phyloP scores from a whole-genome alignment of 495 filamentous ascomycete genomes.

The Hyaloscypha finlandica region DNA sequence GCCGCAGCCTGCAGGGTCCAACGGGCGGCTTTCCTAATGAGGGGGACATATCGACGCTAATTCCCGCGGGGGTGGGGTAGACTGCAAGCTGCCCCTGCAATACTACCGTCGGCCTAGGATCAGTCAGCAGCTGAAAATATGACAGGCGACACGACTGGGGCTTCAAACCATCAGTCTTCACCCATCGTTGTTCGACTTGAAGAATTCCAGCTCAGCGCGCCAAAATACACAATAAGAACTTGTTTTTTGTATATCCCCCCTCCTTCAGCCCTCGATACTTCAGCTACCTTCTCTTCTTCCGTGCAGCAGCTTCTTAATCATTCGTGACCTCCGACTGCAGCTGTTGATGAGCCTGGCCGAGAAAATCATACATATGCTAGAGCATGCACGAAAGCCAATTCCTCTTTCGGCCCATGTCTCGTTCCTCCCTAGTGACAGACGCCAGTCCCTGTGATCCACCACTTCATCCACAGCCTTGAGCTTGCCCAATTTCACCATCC shows the following conservation, averaged over 20 bases:
- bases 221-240: neutral
- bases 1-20: conserved; percentile 5
- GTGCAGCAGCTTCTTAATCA: neutral
- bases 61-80: neutral
- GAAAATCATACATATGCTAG: neutral
- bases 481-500: conserved; percentile 5
- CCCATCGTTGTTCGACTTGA: neutral
- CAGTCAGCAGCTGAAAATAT: neutral
- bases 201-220: neutral
- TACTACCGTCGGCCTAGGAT: neutral
- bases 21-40: conserved; percentile 11
- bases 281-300: neutral
- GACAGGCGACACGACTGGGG: neutral
- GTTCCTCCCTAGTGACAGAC: conserved; percentile 7
- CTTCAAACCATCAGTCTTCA: neutral
- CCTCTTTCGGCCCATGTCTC: conserved; percentile 7
- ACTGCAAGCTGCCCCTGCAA: neutral
- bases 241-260: neutral
- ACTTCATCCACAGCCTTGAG: neutral
- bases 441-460: neutral
- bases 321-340: neutral
- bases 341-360: neutral
- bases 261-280: neutral
- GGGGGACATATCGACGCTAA: conserved; percentile 17
- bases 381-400: neutral